Evolutionary conservation across 768 basidiomycete species (phyloP), one percentile per base, ranked within the genome.

Genomic region (Hortiboletus campestris): DNA sequence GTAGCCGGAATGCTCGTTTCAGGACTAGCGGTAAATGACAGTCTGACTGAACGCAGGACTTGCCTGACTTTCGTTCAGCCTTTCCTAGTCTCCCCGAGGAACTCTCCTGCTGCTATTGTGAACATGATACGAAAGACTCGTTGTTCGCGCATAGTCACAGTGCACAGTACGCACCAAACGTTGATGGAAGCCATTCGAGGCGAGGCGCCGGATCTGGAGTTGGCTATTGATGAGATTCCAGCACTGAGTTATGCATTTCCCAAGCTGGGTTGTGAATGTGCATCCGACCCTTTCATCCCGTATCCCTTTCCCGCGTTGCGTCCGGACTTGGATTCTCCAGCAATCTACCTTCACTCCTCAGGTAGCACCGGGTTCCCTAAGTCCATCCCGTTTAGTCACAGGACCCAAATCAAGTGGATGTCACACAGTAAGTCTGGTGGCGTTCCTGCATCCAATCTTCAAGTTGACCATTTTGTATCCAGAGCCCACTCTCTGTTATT

Each of bases 331-430:
- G 25, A 25, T 4, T 25, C 25, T 2, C 25, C 25, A 25, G 25
- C 25, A 4, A 25, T 25, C 25, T 25, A 25, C 25, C 25, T 25
- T 25, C 25, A 25, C 25, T 25, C 25, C 25, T 25, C 25, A 25
- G 25, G 25, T 25, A 25, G 25, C 25, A 25, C 25, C 25, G 25
- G 25, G 25, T 25, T 25, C 25, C 25, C 25, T 25, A 25, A 25
- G 4, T 25, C 25, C 25, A 25, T 25, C 25, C 25, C 25, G 25
- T 25, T 25, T 25, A 25, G 25, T 25, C 25, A 25, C 25, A 25
- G 25, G 25, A 25, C 25, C 4, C 25, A 77, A 19, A 49, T 68
- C 2, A 66, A 76, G 36, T 75, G 76, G 72, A 60, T 68, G 20
- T 44, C 56, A 3, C 64, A 71, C 19, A 58, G 77, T 79, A 60